phyloP scores from a whole-genome alignment of 805 yeast species.

The Yarrowia porcina region DNA sequence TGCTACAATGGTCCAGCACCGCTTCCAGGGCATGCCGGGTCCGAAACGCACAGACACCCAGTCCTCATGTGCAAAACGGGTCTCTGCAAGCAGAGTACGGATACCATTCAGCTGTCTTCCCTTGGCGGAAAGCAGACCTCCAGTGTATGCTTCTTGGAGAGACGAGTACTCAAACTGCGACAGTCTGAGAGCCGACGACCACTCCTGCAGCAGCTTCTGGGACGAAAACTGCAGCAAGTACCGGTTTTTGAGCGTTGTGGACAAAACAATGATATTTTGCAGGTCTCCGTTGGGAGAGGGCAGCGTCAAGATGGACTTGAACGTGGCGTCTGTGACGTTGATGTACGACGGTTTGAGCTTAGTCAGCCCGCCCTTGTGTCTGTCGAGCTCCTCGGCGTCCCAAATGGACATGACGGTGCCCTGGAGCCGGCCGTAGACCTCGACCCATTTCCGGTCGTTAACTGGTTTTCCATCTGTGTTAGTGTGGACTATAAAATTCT shows the following conservation, averaged over 20 bases:
- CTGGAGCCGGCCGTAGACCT: conserved; percentile 84
- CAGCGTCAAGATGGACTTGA: conserved; percentile 64
- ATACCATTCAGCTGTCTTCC: conserved; percentile 87
- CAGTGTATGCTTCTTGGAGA: conserved; percentile 94
- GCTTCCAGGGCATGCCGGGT: conserved; percentile 95
- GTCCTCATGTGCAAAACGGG: conserved; percentile 83
- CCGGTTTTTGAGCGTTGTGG: conserved; percentile 89
- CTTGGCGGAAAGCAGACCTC: conserved; percentile 86
- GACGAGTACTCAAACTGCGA: conserved; percentile 76
- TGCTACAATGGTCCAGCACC: conserved; percentile 85
- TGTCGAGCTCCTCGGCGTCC: conserved; percentile 59
- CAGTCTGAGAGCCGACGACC: conserved; percentile 83
- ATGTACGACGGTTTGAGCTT: conserved; percentile 75
- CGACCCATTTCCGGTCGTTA: conserved; percentile 74
- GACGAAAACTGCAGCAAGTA: conserved; percentile 75
- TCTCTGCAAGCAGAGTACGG: conserved; percentile 75
- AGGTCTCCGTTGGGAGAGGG: conserved; percentile 66
- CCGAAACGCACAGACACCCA: conserved; percentile 96
- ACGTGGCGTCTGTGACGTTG: conserved; percentile 85
- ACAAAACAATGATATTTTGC: conserved; percentile 77
- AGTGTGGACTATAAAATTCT: not conserved
- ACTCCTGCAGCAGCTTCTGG: conserved; percentile 57
- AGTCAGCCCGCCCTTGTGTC: conserved; percentile 53
- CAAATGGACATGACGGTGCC: conserved; percentile 92
- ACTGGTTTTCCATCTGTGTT: conserved; percentile 75